A percentile compares a stretch with the other conserved stretches of the same genome.
Evolutionary conservation across 2,329 filamentous ascomycete genomes (phyloP).

Genomic region (Sarocladium oryzae): DNA sequence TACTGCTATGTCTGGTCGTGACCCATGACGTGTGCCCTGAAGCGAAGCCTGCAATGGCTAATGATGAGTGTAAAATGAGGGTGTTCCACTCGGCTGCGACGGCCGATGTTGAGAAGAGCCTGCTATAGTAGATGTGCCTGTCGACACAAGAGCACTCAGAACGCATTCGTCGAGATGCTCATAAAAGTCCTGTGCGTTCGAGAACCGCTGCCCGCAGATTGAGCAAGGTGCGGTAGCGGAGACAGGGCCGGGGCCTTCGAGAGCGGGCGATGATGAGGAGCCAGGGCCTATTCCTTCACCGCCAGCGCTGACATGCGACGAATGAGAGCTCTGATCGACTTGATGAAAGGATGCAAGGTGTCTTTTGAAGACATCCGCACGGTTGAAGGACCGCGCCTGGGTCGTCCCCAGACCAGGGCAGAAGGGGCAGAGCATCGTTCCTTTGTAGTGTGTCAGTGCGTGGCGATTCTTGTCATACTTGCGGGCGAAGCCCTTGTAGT

Average conservation of each 20-base stretch:
- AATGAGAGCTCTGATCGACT: constrained; percentile 84
- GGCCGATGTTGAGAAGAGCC: not conserved
- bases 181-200: constrained; percentile 91
- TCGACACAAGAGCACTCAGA: constrained; percentile 50
- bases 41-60: not conserved
- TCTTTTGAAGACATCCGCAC: constrained; percentile 94
- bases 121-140: not conserved
- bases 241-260: no score
- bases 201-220: constrained; percentile 75
- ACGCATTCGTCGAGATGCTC: constrained; percentile 78
- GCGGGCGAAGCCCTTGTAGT: constrained; percentile 86
- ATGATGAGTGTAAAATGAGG: not conserved
- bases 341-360: constrained; percentile 90
- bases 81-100: no score
- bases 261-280: no score
- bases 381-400: constrained; percentile 91
- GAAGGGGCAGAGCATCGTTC: constrained; percentile 96
- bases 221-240: constrained; percentile 57
- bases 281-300: no score
- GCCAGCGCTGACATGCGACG: no score
- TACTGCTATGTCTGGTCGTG: no score
- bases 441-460: constrained; percentile 94
- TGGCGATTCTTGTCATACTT: constrained; percentile 99
- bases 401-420: constrained; percentile 83
- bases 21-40: no score